Conservation (phyloP, 768 basidiomycete genomes). For the Mycena albidolilacea region DNA sequence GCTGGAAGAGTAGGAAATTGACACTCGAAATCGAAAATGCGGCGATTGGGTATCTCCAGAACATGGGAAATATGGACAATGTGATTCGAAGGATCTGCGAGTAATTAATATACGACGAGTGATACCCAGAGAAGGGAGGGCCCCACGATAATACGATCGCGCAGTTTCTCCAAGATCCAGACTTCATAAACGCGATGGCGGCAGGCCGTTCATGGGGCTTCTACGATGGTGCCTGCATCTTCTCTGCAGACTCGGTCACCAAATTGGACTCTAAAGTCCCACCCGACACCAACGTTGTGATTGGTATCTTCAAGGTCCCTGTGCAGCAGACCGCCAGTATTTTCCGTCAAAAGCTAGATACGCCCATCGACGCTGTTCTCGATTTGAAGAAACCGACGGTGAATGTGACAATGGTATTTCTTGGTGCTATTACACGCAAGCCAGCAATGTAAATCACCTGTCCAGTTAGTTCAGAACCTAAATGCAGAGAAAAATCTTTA, state of each 20-base stretch:
- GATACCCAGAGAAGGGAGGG: too few species aligned
- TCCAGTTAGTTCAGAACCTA: constrained; percentile 14
- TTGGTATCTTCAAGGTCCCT: constrained; percentile 10
- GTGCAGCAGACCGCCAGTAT: background rate
- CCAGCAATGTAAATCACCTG: background rate
- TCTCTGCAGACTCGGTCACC: constrained; percentile 3
- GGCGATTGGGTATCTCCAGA: too few species aligned
- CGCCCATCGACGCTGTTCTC: background rate
- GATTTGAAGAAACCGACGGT: constrained; percentile 6
- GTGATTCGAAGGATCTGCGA: too few species aligned
- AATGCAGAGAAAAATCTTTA: constrained; percentile 13
- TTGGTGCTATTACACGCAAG: background rate
- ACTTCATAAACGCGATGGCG: constrained; percentile 15
- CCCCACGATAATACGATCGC: background rate
- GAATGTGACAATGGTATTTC: constrained; percentile 9
- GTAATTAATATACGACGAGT: too few species aligned
- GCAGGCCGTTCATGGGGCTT: constrained; percentile 20
- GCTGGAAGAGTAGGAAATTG: too few species aligned
- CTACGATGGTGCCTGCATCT: constrained; percentile 18
- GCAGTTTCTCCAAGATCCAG: constrained; percentile 22
- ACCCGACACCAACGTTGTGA: background rate
- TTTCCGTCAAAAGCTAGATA: constrained; percentile 8
- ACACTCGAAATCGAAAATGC: too few species aligned
- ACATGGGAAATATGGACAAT: too few species aligned
- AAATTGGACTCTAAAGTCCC: constrained; percentile 15